Evolutionary conservation across 2,329 filamentous ascomycete species (phyloP).

Genomic region (Penicillium sp.): DNA sequence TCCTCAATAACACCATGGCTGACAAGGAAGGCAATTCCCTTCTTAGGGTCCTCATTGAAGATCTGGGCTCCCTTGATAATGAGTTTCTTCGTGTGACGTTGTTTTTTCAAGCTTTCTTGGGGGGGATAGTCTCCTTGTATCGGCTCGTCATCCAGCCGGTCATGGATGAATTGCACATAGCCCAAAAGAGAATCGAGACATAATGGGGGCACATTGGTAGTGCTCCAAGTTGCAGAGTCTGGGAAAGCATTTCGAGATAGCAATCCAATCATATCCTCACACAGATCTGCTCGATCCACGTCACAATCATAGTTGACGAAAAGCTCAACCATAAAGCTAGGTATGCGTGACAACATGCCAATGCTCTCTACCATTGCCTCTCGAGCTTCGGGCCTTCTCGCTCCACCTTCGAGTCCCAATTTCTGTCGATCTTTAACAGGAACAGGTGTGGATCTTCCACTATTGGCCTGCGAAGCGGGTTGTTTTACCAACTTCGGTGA

Average conservation of each 20-base stretch:
- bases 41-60: slow-evolving; percentile 94
- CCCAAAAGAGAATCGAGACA: slow-evolving; percentile 89
- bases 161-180: slow-evolving; percentile 88
- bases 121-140: slow-evolving; percentile 66
- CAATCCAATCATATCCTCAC: slow-evolving; percentile 91
- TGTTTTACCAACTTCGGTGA: slow-evolving; percentile 84
- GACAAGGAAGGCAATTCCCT: slow-evolving; percentile 79
- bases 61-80: slow-evolving; percentile 85
- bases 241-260: slow-evolving; percentile 92
- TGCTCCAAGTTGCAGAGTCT: slow-evolving; percentile 98
- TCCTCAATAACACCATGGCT: slow-evolving; percentile 82
- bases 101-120: slow-evolving; percentile 63
- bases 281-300: slow-evolving; percentile 84
- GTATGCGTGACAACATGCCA: slow-evolving; percentile 86
- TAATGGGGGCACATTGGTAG: slow-evolving; percentile 91
- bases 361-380: slow-evolving; percentile 99
- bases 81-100: slow-evolving; percentile 77
- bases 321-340: slow-evolving; percentile 89
- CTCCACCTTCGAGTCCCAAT: slow-evolving; percentile 86
- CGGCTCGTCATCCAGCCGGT: slow-evolving; percentile 73
- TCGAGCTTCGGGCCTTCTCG: slow-evolving; percentile 87
- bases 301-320: slow-evolving; percentile 99
- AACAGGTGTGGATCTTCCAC: slow-evolving; percentile 85
- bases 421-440: slow-evolving; percentile 90
- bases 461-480: slow-evolving; percentile 69